phyloP scores from a whole-genome alignment of 805 yeast genomes.

The Ogataea dorogensis region DNA sequence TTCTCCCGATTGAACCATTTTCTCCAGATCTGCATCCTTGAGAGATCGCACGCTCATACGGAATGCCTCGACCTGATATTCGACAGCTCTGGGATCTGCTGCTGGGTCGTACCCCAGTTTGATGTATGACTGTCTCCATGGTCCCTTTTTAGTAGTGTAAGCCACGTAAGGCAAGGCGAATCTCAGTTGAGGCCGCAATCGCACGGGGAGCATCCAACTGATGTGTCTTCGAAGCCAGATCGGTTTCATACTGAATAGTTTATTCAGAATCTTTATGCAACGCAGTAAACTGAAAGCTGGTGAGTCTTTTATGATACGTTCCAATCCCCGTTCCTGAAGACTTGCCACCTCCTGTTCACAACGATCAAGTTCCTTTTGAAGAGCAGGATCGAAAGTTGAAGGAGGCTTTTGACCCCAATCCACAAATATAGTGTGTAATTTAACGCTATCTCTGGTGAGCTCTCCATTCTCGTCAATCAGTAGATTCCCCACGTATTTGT shows the following conservation, averaged over 20 bases:
- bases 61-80: constrained; percentile 84
- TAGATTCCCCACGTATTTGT: constrained; percentile 75
- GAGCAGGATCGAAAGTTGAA: constrained; percentile 44
- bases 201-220: constrained; percentile 50
- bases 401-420: constrained; percentile 53
- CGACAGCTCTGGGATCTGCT: constrained; percentile 49
- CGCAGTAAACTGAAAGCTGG: constrained; percentile 37
- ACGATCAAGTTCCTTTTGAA: constrained; percentile 44
- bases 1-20: constrained; percentile 25
- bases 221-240: constrained; percentile 83
- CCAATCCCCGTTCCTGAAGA: constrained; percentile 26
- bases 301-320: constrained; percentile 27
- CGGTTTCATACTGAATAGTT: constrained; percentile 68
- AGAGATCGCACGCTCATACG: constrained; percentile 39
- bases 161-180: constrained; percentile 84
- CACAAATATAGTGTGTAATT: constrained; percentile 52
- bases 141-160: constrained; percentile 82
- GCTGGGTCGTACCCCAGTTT: constrained; percentile 78
- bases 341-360: constrained; percentile 34
- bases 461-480: constrained; percentile 55
- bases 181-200: constrained; percentile 48
- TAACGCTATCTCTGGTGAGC: constrained; percentile 44
- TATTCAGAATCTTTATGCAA: constrained; percentile 43
- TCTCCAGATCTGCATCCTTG: constrained; percentile 25
- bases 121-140: constrained; percentile 89